A percentile compares a stretch with the other conserved stretches of the same genome.
Evolutionary conservation across 306 rosid species (phyloP).

Genomic region (Vigna unguiculata): DNA sequence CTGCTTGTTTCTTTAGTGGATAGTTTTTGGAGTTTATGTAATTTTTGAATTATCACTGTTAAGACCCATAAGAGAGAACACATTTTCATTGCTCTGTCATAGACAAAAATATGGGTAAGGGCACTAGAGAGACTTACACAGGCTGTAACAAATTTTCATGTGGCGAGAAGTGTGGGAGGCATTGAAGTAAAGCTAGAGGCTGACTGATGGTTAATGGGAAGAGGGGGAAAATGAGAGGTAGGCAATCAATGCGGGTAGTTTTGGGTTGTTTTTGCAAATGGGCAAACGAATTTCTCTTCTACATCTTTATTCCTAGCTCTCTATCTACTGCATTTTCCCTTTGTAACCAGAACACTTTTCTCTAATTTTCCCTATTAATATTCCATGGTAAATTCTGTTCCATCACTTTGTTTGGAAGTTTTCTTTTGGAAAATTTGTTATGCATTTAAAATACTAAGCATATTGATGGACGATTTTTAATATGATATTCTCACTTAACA

Average conservation of each 20-base stretch:
- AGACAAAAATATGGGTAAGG: background rate
- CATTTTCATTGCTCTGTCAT: background rate
- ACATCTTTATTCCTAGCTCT: background rate
- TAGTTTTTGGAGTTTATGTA: constrained; percentile 30
- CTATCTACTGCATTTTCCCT: constrained; percentile 6
- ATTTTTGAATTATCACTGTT: constrained; percentile 20
- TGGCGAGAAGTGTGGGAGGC: background rate
- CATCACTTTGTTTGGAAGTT: background rate
- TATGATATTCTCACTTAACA: constrained; percentile 24
- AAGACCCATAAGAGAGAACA: constrained; percentile 13
- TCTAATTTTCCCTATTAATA: background rate
- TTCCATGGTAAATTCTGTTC: background rate
- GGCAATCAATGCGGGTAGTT: background rate
- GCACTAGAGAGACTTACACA: background rate
- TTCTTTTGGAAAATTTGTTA: constrained; percentile 32
- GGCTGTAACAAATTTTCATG: background rate
- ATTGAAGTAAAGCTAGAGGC: background rate
- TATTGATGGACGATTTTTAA: constrained; percentile 26
- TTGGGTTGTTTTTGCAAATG: background rate
- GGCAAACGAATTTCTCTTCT: background rate
- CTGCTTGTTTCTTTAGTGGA: constrained; percentile 26
- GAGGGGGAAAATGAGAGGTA: background rate
- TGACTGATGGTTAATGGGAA: background rate
- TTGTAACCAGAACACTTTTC: background rate
- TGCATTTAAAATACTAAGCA: constrained; percentile 23